A percentile compares a stretch with the other conserved stretches of the same genome.
phyloP scores from a whole-genome alignment of 1,284 basidiomycete genomes.

The Chondrostereum purpureum region DNA sequence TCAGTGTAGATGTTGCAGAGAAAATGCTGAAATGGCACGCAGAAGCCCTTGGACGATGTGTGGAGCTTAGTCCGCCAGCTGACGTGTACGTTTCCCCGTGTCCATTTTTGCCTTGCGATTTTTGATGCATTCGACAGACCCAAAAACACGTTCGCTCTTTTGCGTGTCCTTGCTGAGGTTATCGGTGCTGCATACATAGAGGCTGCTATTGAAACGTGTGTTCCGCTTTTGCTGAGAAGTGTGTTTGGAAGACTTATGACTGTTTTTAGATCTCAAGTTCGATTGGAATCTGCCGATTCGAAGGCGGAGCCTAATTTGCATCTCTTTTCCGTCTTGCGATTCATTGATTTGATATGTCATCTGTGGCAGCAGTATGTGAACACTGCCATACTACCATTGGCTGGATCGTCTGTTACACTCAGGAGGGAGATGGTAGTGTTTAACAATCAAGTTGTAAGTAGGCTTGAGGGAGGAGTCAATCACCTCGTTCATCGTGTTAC shows the following conservation, averaged over 20 bases:
- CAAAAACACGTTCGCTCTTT: slow-evolving; percentile 83
- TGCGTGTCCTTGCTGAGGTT: slow-evolving; percentile 85
- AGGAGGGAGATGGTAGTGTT: slow-evolving; percentile 92
- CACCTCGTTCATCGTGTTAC: slow-evolving; percentile 76
- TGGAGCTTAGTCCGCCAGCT: slow-evolving; percentile 73
- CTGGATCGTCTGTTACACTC: slow-evolving; percentile 79
- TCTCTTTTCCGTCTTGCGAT: slow-evolving; percentile 59
- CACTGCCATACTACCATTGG: slow-evolving; percentile 86
- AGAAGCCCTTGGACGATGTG: slow-evolving; percentile 87
- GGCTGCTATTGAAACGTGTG: slow-evolving; percentile 86
- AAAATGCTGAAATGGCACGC: slow-evolving; percentile 95
- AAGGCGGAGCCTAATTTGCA: slow-evolving; percentile 81
- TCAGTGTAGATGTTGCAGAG: slow-evolving; percentile 75
- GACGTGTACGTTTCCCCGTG: slow-evolving; percentile 67
- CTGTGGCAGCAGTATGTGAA: slow-evolving; percentile 97
- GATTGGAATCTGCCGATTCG: slow-evolving; percentile 68
- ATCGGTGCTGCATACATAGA: slow-evolving; percentile 87
- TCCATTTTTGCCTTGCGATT: slow-evolving; percentile 6
- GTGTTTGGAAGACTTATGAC: slow-evolving; percentile 10
- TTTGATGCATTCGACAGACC: slow-evolving; percentile 47
- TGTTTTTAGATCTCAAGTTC: slow-evolving; percentile 56
- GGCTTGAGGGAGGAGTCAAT: slow-evolving; percentile 86
- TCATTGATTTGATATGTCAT: slow-evolving; percentile 87
- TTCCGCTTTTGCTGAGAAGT: slow-evolving; percentile 9
- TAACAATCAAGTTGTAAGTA: slow-evolving; percentile 85